Evolutionary conservation across 371 early-diverging fungal genomes (phyloP), one percentile per base, ranked within the genome.

Genomic region (Mortierella sp.): DNA sequence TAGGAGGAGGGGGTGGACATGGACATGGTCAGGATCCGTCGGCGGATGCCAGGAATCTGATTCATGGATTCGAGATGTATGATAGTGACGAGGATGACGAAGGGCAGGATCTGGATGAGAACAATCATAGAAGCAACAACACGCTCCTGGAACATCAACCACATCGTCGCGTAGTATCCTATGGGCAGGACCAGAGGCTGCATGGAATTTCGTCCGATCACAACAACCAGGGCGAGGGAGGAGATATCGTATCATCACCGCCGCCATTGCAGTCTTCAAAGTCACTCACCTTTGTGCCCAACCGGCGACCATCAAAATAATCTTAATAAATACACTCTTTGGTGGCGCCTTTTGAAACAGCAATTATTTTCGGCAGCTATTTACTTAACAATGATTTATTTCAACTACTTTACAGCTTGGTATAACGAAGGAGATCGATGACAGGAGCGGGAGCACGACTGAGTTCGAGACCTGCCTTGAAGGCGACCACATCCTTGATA

Each of bases 391-490:
- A 38, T 1, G 5, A 38, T 38, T 3, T 38, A 38, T 38, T 38
- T 38, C 42, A 38, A 38, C 42, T 6, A 19, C 1, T 16, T 34
- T 75, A 83, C 21, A 79, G 44, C 34, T 73, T 77, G 57, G 75
- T 71, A 42, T 65, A 78, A 26, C 75, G 74, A 8, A 84, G 70
- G 4, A 84, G 50, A 58, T 80, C 84, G n/a, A 82, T 82, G 48
- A 90, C 88, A 14, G 94, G 92, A 57, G 89, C 80, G 52, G 93
- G 89, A 44, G 92, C 92, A 42, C 89, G 83, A 31, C 92, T 91
- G 34, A 94, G 81, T 48, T 90, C 81, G 86, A 93, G 89, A 70
- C 88, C 87, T n/a, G 89, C 88, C 80, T 94, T 94, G 84, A 93
- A 92, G 11, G 85, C 80, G 47, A 88, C 88, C 31, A 92, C 65